Percentiles rank a stretch among this genome's conserved stretches.
Evolutionary conservation across 2,329 filamentous ascomycete species (phyloP).

Genomic region (Rhynchosporium agropyri): DNA sequence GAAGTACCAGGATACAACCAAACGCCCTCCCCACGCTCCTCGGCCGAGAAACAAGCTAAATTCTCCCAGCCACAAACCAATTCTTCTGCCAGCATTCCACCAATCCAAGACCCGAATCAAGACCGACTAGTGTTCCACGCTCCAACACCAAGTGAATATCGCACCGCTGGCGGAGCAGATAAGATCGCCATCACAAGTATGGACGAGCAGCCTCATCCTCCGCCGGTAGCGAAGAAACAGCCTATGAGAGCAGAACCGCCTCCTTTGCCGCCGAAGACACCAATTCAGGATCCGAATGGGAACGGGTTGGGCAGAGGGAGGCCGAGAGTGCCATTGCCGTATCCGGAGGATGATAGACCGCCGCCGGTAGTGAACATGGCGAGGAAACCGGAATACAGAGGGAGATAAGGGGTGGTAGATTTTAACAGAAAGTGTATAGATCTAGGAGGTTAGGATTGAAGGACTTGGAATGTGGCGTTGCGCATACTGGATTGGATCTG

Average conservation of each 20-base stretch:
- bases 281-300: slow-evolving; percentile 57
- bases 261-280: slow-evolving; percentile 77
- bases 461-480: slow-evolving; percentile 1
- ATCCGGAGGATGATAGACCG: slow-evolving; percentile 78
- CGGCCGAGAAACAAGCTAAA: slow-evolving; percentile 41
- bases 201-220: slow-evolving; percentile 58
- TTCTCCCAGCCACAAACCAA: slow-evolving; percentile 44
- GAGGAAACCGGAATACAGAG: slow-evolving; percentile 65
- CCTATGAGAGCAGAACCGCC: slow-evolving; percentile 57
- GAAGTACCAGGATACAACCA: slow-evolving; percentile 32
- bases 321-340: slow-evolving; percentile 52
- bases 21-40: slow-evolving; percentile 42
- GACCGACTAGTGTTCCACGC: slow-evolving; percentile 58
- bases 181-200: slow-evolving; percentile 66
- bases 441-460: not conserved
- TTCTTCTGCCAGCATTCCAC: slow-evolving; percentile 22
- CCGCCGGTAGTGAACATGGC: slow-evolving; percentile 85
- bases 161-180: slow-evolving; percentile 61
- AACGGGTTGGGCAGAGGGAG: slow-evolving; percentile 31
- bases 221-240: slow-evolving; percentile 8
- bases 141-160: slow-evolving; percentile 62
- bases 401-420: slow-evolving; percentile 1
- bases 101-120: slow-evolving; percentile 31
- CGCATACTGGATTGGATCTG: not conserved
- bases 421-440: not conserved